Conservation (phyloP, 495 filamentous ascomycete genomes). For the Podospora conica region DNA sequence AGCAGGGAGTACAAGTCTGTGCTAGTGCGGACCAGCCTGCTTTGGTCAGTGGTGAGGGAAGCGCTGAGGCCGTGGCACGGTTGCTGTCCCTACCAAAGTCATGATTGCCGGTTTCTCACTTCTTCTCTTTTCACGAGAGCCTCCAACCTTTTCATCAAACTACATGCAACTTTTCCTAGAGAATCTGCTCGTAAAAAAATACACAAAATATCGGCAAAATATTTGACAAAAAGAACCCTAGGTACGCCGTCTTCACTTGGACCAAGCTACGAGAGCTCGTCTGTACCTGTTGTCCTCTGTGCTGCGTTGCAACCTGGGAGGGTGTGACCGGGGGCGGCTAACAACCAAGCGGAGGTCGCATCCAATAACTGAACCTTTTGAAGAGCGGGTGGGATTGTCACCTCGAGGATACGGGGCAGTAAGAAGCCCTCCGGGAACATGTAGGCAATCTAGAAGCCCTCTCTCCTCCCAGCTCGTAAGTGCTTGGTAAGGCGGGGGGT, state of each 20-base stretch:
- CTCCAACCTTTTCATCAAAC: no score
- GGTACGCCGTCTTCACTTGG: no score
- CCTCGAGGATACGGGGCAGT: background rate
- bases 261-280: background rate
- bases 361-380: background rate
- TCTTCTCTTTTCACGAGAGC: background rate
- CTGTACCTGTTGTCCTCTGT: background rate
- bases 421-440: background rate
- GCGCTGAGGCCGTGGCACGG: conserved; percentile 11
- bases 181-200: background rate
- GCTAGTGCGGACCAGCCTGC: conserved; percentile 1
- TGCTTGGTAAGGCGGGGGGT: background rate
- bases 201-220: background rate
- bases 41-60: background rate
- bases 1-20: conserved; percentile 5
- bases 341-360: conserved; percentile 12
- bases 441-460: background rate
- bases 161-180: background rate
- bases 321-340: conserved; percentile 14
- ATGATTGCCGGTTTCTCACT: background rate
- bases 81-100: background rate
- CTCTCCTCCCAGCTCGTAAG: background rate
- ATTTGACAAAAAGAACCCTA: background rate
- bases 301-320: conserved; percentile 2
- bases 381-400: background rate